Evolutionary conservation across 441 rosid species (phyloP).

Genomic region (Mallotus japonicus): DNA sequence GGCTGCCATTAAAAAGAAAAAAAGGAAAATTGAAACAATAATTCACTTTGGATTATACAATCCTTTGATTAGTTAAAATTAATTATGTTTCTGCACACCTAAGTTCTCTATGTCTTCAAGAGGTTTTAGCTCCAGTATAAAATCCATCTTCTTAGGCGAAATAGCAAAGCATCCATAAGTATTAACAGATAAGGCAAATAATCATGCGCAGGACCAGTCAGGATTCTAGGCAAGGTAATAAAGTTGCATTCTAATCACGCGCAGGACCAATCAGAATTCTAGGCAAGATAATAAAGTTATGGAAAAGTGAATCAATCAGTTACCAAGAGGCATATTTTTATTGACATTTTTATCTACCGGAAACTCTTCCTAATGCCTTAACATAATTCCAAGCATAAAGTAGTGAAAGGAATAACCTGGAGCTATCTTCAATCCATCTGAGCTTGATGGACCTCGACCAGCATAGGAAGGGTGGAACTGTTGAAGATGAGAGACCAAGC

Average conservation of each 20-base stretch:
- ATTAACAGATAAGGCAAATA: not conserved
- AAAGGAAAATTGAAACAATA: not conserved
- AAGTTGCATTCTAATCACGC: not conserved
- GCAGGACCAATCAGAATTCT: not conserved
- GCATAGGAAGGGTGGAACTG: constrained; percentile 52
- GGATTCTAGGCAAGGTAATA: not conserved
- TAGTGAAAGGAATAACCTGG: constrained; percentile 32
- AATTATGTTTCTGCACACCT: not conserved
- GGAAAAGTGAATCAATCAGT: not conserved
- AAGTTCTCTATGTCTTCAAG: not conserved
- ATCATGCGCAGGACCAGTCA: not conserved
- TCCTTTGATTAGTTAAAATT: not conserved
- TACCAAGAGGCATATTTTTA: constrained; percentile 3
- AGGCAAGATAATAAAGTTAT: not conserved
- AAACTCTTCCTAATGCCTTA: constrained; percentile 2
- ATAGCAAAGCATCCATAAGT: not conserved
- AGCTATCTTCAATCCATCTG: constrained; percentile 40
- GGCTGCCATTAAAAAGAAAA: constrained; percentile 34
- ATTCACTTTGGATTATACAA: constrained; percentile 8
- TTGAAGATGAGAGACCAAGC: constrained; percentile 49
- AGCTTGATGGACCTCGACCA: constrained; percentile 52
- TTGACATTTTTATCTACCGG: not conserved
- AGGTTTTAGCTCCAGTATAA: not conserved
- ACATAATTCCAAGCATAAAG: constrained; percentile 4
- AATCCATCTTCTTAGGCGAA: not conserved